Evolutionary conservation across 2,329 filamentous ascomycete genomes (phyloP), one percentile per base, ranked within the genome.

Genomic region (Fusarium austroafricanum): DNA sequence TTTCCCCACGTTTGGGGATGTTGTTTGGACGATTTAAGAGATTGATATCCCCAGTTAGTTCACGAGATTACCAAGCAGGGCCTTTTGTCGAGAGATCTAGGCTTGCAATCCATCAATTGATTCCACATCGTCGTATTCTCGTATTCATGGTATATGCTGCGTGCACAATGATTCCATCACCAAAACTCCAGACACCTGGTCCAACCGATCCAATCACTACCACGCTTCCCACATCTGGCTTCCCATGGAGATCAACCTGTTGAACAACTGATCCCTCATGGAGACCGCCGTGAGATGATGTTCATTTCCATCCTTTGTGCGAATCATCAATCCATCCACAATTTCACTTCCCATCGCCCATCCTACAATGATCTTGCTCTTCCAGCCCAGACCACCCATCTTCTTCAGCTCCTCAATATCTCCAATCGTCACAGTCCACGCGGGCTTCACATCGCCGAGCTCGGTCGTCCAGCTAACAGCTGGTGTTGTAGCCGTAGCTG

Each of bases 141-240:
- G 49, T 51, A 20, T 60, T 65, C 55, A 38, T 60, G 33, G 31
- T 51, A 59, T 17, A 6, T 6, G 4, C 28, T 55, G 10, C 18
- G 26, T 33, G 51, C 39, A 53, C 59, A 29, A 29, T 12, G 47
- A 33, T 20, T 56, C 49, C 35, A 45, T 58, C 51, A 31, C 45
- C 43, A 57, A 65, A 26, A 60, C 65, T 55, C 65, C 59, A 53
- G 28, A 31, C 33, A 31, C 29, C 29, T 31, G 4, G 11, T 12
- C 11, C 29, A 31, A 31, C 6, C 11, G 10, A 12, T 31, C 10
- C 37, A 33, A 2, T 18, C 23, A 12, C 26, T 53, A 95, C 89
- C 88, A 92, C 55, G 86, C 85, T 81, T 93, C 91, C 93, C 92
- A 96, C 83, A 93, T 93, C 83, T 96, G 92, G 15, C 85, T 85